These are phyloP conservation scores for Magnaporthiopsis incrustans DNA, from an alignment of 2,329 filamentous ascomycete genomes.

Conservation along the genomic window DNA sequence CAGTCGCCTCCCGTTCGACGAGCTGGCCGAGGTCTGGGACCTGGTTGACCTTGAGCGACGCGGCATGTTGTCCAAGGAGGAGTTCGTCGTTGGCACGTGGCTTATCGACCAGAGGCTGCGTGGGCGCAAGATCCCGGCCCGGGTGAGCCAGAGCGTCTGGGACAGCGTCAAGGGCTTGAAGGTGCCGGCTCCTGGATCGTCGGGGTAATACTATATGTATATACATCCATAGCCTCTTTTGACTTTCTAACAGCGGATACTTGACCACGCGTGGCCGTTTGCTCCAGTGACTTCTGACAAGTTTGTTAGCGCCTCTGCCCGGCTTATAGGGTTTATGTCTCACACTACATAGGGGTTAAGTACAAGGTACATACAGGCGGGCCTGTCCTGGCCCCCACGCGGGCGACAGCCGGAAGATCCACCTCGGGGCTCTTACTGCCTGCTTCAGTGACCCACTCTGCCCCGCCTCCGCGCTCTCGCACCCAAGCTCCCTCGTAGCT, in stretches of 20 bases:
- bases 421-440: too few relatives aligned
- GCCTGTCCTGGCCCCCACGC: too few relatives aligned
- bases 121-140: slow-evolving; percentile 66
- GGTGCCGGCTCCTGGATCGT: slow-evolving; percentile 18
- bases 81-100: slow-evolving; percentile 81
- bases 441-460: background rate
- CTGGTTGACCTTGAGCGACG: slow-evolving; percentile 53
- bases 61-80: slow-evolving; percentile 54
- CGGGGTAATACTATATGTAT: background rate
- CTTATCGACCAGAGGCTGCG: slow-evolving; percentile 73
- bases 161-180: slow-evolving; percentile 49
- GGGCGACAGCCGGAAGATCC: too few relatives aligned
- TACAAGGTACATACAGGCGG: too few relatives aligned
- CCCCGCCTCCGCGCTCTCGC: background rate
- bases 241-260: background rate
- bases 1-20: slow-evolving; percentile 57
- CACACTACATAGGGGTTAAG: too few relatives aligned
- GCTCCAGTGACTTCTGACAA: too few relatives aligned
- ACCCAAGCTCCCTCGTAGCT: background rate
- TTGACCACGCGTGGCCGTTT: background rate
- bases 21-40: slow-evolving; percentile 69
- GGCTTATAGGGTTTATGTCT: too few relatives aligned
- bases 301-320: too few relatives aligned
- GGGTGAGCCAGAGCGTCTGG: slow-evolving; percentile 70
- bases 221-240: background rate